Base-by-base conservation (phyloP, 163 green algal species). In the Prototheca stagnorum region DNA sequence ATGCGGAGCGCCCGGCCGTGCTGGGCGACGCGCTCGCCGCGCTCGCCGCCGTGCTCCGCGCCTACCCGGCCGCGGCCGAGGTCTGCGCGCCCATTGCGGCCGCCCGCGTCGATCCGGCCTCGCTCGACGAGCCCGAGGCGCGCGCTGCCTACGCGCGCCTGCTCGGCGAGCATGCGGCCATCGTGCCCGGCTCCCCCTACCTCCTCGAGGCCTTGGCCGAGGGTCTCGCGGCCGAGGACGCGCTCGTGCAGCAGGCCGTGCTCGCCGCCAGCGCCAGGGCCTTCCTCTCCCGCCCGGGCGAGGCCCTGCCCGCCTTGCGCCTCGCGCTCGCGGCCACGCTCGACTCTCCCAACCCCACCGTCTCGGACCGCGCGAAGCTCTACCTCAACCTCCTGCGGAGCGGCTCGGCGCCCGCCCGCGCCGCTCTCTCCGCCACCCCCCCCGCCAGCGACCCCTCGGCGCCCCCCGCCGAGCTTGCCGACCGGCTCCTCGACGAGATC, bases 401-500 rank as follows among this genome's bases (percentile, higher is more conserved):
- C 31, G 62, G 75, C 53, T 34, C 62, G 4, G 56, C 59, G 4
- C 67, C 67, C 22, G 82, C 79, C 0, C 47, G 70, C 49, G 47
- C 44, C 19, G 62, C 83, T 14, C 57, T 84, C 20, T 63, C 42
- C 5, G 41, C 64, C 3, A 57, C 55, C 1, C 45, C 65, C 34
- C 41, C 68, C 20, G 45, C 47, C 11, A 52, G 84, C 20, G 29
- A 43, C 19, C 23, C 42, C 16, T 66, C 61, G 56, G 49, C 59
- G 23, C 61, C 76, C 35, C 63, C 57, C 9, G 40, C 64, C 0
- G 76, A 81, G 46, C 47, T 70, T 25, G 47, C 60, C 27, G 76
- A 90, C 42, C 54, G 56, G 33, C 76, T 96, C 37, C 94, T 95
- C 44, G 67, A 90, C 19, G 85, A 97, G 69, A 88, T 95, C 59